Evolutionary conservation across 1,284 basidiomycete genomes (phyloP).

Genomic region (Fistulinella staudtii): DNA sequence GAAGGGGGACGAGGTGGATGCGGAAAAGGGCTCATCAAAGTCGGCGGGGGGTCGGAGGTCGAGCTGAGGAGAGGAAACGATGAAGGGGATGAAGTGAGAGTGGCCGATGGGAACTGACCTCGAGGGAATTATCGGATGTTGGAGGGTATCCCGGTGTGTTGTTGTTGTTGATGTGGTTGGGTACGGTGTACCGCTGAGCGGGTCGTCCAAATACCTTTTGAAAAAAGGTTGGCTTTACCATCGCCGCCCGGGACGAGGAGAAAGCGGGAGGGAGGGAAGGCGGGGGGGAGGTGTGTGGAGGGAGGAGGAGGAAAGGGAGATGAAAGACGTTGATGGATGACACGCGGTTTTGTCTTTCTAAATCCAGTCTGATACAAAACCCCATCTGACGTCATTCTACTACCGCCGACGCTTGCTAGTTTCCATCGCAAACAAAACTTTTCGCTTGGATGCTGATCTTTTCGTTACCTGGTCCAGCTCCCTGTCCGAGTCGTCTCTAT

Average conservation of each 20-base stretch:
- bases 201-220: slow-evolving; percentile 30
- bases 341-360: slow-evolving; percentile 25
- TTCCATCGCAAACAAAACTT: slow-evolving; percentile 8
- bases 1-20: slow-evolving; percentile 25
- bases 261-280: not conserved
- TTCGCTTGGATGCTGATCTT: not conserved
- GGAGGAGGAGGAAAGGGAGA: slow-evolving; percentile 9
- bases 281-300: not conserved
- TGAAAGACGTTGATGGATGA: slow-evolving; percentile 5
- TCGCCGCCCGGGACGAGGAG: slow-evolving; percentile 10
- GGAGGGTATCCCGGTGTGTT: slow-evolving; percentile 7
- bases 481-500: slow-evolving; percentile 31
- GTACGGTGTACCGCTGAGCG: slow-evolving; percentile 27
- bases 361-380: slow-evolving; percentile 23
- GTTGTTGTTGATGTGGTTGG: slow-evolving; percentile 5
- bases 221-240: slow-evolving; percentile 30
- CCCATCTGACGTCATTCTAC: slow-evolving; percentile 20
- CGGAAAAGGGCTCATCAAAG: slow-evolving; percentile 32
- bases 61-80: slow-evolving; percentile 12
- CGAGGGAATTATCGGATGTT: slow-evolving; percentile 11
- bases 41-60: slow-evolving; percentile 17
- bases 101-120: slow-evolving; percentile 18
- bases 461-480: slow-evolving; percentile 17
- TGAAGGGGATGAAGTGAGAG: slow-evolving; percentile 7
- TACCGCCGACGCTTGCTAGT: slow-evolving; percentile 1